Evolutionary conservation across 129 eudicot genomes (phyloP), one percentile per base, ranked within the genome.

Genomic region (Artemisia tridentata): DNA sequence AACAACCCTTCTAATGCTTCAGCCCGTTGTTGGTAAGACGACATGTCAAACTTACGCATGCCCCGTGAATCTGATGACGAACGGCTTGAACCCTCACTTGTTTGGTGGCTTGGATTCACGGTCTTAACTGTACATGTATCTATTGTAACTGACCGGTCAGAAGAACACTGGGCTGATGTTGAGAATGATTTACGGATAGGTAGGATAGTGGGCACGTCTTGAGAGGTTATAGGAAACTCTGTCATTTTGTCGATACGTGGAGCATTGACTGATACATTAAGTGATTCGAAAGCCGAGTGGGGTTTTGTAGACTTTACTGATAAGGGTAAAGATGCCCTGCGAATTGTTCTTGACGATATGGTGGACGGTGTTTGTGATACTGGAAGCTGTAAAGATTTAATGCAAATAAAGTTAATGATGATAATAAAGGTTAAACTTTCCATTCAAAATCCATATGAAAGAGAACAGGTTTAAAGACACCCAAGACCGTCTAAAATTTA

Each of bases 1-100:
- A 93, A 86, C 79, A 93, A 65, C 76, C 98, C 98, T 72, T 93
- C 98, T 66, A 93, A 74, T 0, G 98, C 98, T 61, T 93, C 98
- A 0, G 98, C 98, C 0, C 98, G 82, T 78, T 93, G 98, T 71
- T 87, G 90, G 82, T 76, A 85, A 0, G 98, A 93, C 12, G 88
- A 78, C 2, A 91, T 87, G 72, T 89, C 89, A 46, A 93, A 93
- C 73, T 85, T 75, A 8, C 81, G 82, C 47, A 67, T 84, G 38
- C 95, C 82, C 47, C 82, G 86, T 9, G 84, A 82, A 43, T 63
- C 76, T 12, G 68, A 45, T 41, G 93, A 84, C 14, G 73, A 60
- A 20, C 65, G n/a, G 78, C 66, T 17, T 67, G 75, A 11, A 72
- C 76, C 19, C 67, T 38, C 79, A 8, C 71, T 72, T 58, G 65